phyloP scores from a whole-genome alignment of 202 grass and related monocot species.

The Musa balbisiana region DNA sequence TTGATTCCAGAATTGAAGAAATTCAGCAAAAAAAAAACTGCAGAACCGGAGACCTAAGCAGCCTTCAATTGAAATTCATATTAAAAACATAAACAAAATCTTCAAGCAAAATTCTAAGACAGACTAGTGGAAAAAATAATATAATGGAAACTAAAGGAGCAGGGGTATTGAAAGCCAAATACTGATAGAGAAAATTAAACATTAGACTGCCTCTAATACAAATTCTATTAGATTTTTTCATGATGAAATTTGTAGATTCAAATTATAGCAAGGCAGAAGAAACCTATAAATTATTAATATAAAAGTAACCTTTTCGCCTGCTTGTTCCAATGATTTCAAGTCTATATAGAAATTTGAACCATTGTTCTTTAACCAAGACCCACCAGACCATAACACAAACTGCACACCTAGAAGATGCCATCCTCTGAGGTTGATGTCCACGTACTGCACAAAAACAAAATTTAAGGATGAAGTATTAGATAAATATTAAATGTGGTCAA shows the following conservation, averaged over 20 bases:
- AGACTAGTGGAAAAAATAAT: not conserved
- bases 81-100: not conserved
- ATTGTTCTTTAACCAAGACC: slow-evolving; percentile 19
- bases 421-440: slow-evolving; percentile 9
- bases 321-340: slow-evolving; percentile 7
- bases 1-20: not conserved
- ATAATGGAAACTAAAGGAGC: not conserved
- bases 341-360: slow-evolving; percentile 18
- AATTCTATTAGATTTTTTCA: not conserved
- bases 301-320: slow-evolving; percentile 1
- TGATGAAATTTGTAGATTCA: not conserved
- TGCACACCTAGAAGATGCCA: slow-evolving; percentile 1
- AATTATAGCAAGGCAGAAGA: not conserved
- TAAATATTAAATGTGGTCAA: not conserved
- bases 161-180: not conserved
- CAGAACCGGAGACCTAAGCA: not conserved
- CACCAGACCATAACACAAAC: slow-evolving; percentile 21
- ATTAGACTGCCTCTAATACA: not conserved
- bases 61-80: not conserved
- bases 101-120: not conserved
- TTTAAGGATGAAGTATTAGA: not conserved
- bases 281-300: not conserved
- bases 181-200: not conserved
- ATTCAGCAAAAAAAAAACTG: not conserved
- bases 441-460: slow-evolving; percentile 4